Base-by-base conservation (phyloP, 2,329 filamentous ascomycete genomes). In the Sclerotinia minor region DNA sequence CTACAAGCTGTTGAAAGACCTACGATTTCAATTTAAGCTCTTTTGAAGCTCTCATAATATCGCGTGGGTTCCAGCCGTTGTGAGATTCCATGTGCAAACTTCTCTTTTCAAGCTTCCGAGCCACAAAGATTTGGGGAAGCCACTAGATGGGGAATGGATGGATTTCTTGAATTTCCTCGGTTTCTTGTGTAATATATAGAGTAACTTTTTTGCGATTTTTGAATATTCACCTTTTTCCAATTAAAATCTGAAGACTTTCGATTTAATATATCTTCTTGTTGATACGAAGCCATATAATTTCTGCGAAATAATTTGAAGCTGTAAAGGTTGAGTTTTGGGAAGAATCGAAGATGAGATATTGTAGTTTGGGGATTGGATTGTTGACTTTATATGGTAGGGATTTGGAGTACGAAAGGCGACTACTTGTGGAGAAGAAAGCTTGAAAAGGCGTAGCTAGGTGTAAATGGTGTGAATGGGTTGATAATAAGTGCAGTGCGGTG, bases 11-110 rank as follows among this genome's bases (percentile, higher is more conserved):
- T 69, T 71, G 73, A 70, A 74, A 70, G 71, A 77, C 75, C 71
- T 77, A 76, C 75, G 73, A 75, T 75, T 70, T 75, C 71, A 72
- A 73, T 70, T 73, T 72, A 71, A 74, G 73, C 74, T 72, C 71
- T 64, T 64, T 71, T 38, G 68, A 71, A 75, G 74, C 73, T 75
- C 71, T 73, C 72, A 75, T 73, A 73, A 74, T 71, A 71, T 76
- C 73, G 74, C 71, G 72, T 75, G 74, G 72, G 72, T 70, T 76
- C 69, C 71, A 72, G 68, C 68, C 68, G 68, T 69, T 72, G 69
- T 71, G 72, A 71, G 73, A 72, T 71, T 73, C 69, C 73, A 71
- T 64, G 68, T 72, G 69, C 72, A 74, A 74, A 74, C 71, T 69
- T 35, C 32, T 59, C n/a, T 58, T 59, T 32, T 53, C 24, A 53